phyloP scores from a whole-genome alignment of 257 asterid species.

The Galeopsis tetrahit region DNA sequence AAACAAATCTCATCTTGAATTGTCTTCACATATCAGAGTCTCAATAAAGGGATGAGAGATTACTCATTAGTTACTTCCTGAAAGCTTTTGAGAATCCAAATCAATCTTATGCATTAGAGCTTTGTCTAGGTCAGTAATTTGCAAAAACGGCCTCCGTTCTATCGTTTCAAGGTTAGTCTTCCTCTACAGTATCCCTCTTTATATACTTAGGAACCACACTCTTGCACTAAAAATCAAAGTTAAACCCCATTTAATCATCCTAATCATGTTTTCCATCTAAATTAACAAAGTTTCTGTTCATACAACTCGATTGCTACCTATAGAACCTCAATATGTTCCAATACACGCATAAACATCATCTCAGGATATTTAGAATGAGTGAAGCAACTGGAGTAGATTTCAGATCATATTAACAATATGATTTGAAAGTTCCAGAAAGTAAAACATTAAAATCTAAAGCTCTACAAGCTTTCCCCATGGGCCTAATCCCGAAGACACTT shows the following conservation, averaged over 20 bases:
- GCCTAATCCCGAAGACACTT: not conserved
- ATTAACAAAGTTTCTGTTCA: not conserved
- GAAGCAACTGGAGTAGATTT: not conserved
- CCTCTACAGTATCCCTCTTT: not conserved
- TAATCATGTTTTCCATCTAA: conserved; percentile 8
- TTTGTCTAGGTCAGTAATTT: not conserved
- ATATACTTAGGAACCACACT: not conserved
- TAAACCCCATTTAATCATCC: not conserved
- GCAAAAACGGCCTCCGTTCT: not conserved
- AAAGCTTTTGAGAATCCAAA: conserved; percentile 20
- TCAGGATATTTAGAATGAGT: not conserved
- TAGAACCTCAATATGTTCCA: not conserved
- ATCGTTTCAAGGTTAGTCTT: conserved; percentile 5
- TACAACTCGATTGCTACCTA: not conserved
- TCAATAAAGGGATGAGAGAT: not conserved
- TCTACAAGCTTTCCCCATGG: not conserved
- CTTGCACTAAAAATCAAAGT: not conserved
- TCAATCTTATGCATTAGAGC: conserved; percentile 10
- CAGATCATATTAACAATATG: not conserved
- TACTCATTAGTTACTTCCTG: not conserved
- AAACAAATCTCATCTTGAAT: not conserved
- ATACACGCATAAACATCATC: not conserved
- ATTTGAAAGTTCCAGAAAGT: not conserved
- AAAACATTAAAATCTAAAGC: not conserved
- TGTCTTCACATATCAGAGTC: conserved; percentile 11